Evolutionary conservation across 306 rosid genomes (phyloP), one percentile per base, ranked within the genome.

Genomic region (Boehmeria nivea): DNA sequence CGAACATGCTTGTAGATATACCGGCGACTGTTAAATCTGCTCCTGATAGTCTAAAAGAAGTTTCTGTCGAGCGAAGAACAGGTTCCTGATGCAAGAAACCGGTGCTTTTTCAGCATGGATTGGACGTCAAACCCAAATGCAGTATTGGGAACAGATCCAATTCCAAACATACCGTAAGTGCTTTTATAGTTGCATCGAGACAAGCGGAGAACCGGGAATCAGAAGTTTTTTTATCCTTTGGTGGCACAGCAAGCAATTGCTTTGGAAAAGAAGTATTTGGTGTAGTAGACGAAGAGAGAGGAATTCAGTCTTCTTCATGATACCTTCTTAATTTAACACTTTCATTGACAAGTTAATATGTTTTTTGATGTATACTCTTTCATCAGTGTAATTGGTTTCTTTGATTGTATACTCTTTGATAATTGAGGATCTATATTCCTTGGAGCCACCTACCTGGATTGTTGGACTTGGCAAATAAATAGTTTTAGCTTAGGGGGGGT

Each of bases 1-100:
- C 82, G 39, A 83, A 61, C 55, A 63, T 74, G 86, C 87, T 86
- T 38, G 55, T 86, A 53, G 88, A 86, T 70, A 60, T 78, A 70
- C 94, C 94, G 6, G 23, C 70, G 53, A 54, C 74, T 59, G 78
- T 71, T 61, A 86, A 76, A 74, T 37, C 86, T 44, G 83, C 76
- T 73, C 82, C 81, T 25, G 90, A 74, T 72, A 80, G 48, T 78
- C 83, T 86, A 21, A 36, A 76, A 50, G 85, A 82, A 69, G 83
- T 72, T 70, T 65, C 88, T 49, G 73, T 79, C 52, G 85, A 83
- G 27, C 72, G 65, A 71, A 76, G 74, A 83, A 42, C 85, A 58
- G 84, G 38, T 24, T 71, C 85, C 18, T 78, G 83, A 90, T 69
- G 63, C n/a, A 52, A 61, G 16, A 58, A 31, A 44, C 48, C 9